Conservation (phyloP, 176 grass and related monocot genomes). For the Oryza longistaminata region DNA sequence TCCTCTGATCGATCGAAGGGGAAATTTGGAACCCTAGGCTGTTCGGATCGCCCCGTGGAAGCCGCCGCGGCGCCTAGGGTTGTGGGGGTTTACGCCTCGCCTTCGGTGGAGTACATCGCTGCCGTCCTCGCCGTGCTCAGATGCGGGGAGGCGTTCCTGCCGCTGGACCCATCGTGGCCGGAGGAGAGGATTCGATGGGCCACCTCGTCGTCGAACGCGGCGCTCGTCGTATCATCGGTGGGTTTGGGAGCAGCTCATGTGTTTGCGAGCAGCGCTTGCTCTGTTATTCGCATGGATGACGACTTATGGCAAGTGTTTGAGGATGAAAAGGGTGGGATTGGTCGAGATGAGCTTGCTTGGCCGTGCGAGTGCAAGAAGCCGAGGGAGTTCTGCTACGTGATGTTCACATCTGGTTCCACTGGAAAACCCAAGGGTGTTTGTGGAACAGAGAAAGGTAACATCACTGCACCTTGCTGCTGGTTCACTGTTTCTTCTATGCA, state of each 20-base stretch:
- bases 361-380: conserved; percentile 38
- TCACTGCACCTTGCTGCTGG: neutral
- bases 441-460: conserved; percentile 70
- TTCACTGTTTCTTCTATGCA: neutral
- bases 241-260: conserved; percentile 5
- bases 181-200: conserved; percentile 57
- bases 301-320: neutral
- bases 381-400: conserved; percentile 70
- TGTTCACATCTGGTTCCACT: conserved; percentile 93
- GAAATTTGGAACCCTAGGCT: conserved; percentile 23
- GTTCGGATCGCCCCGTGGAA: neutral
- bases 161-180: conserved; percentile 79
- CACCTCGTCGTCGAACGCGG: conserved; percentile 52
- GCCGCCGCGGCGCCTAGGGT: conserved; percentile 39
- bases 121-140: conserved; percentile 69
- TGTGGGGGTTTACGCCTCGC: conserved; percentile 58
- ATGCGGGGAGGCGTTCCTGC: conserved; percentile 76
- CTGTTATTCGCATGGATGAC: conserved; percentile 42
- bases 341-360: conserved; percentile 47
- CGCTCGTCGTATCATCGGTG: conserved; percentile 32
- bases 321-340: conserved; percentile 5
- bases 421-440: conserved; percentile 90
- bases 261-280: conserved; percentile 23
- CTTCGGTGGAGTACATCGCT: conserved; percentile 68
- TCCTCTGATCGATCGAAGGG: neutral